Conservation (phyloP, 2,329 filamentous ascomycete genomes). For the Exophiala phaeomuriformis region DNA sequence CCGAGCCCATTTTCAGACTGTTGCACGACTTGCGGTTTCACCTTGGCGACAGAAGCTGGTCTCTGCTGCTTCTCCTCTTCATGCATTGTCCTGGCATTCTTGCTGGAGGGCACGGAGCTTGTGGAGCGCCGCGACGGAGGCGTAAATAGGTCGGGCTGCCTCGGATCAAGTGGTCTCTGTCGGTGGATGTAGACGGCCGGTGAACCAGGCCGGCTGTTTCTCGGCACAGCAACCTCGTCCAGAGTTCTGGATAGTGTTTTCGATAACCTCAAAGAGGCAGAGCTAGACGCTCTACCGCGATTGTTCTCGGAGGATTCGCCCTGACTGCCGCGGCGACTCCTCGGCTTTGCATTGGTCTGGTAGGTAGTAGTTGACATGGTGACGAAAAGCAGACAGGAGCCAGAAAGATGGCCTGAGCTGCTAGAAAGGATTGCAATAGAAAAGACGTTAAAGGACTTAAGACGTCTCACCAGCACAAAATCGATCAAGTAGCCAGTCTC, state of each 20-base stretch:
- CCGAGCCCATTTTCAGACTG: not conserved
- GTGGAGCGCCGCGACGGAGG: constrained; percentile 8
- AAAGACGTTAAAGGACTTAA: not conserved
- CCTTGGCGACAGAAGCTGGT: constrained; percentile 3
- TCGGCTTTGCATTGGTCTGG: constrained; percentile 20
- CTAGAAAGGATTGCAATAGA: not conserved
- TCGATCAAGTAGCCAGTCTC: too few relatives aligned
- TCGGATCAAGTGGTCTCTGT: constrained; percentile 10
- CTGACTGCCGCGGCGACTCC: constrained; percentile 16
- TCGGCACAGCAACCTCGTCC: constrained; percentile 19
- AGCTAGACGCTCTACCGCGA: constrained; percentile 20
- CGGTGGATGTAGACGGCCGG: constrained; percentile 16
- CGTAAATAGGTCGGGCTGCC: constrained; percentile 1
- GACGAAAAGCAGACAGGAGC: not conserved
- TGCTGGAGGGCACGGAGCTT: constrained; percentile 4
- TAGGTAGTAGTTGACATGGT: constrained; percentile 19
- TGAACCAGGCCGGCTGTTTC: constrained; percentile 17
- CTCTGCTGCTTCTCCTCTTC: not conserved
- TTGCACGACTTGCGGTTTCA: constrained; percentile 8
- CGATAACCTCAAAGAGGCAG: constrained; percentile 18
- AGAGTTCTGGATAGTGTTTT: constrained; percentile 22
- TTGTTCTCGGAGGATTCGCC: constrained; percentile 15
- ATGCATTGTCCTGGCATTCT: not conserved
- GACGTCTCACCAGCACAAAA: not conserved
- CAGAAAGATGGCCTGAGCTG: not conserved